Conservation (phyloP, 2,329 filamentous ascomycete genomes). For the Colletotrichum eleusines region DNA sequence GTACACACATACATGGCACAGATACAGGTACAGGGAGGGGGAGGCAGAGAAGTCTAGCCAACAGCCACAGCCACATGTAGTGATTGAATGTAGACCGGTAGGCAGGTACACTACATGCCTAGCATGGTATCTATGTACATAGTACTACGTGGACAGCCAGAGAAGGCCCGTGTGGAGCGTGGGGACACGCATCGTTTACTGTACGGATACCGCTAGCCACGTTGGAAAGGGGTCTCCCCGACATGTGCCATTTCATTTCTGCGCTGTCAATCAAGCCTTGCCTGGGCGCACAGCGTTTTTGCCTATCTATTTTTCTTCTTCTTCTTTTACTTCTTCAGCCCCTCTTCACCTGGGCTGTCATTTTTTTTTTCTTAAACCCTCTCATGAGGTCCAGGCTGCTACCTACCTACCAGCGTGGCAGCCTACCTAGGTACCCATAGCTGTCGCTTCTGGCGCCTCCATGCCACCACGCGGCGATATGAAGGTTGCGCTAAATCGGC, state of each 20-base stretch:
- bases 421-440: too few relatives aligned
- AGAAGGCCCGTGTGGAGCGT: constrained; percentile 3
- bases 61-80: neutral
- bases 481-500: neutral
- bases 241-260: constrained; percentile 30
- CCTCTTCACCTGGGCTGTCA: neutral
- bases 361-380: neutral
- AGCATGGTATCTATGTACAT: too few relatives aligned
- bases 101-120: too few relatives aligned
- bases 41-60: neutral
- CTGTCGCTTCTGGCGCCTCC: constrained; percentile 28
- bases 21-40: too few relatives aligned
- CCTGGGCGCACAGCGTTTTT: neutral
- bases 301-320: neutral
- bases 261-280: constrained; percentile 29
- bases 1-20: too few relatives aligned
- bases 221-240: constrained; percentile 34
- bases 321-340: neutral
- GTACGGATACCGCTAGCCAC: constrained; percentile 35
- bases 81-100: too few relatives aligned
- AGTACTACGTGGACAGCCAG: neutral
- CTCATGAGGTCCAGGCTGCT: too few relatives aligned
- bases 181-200: constrained; percentile 30
- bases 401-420: too few relatives aligned
- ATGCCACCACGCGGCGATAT: neutral